Evolutionary conservation across 352 stramenopile genomes (phyloP).

Genomic region (Pythium rishiriense): DNA sequence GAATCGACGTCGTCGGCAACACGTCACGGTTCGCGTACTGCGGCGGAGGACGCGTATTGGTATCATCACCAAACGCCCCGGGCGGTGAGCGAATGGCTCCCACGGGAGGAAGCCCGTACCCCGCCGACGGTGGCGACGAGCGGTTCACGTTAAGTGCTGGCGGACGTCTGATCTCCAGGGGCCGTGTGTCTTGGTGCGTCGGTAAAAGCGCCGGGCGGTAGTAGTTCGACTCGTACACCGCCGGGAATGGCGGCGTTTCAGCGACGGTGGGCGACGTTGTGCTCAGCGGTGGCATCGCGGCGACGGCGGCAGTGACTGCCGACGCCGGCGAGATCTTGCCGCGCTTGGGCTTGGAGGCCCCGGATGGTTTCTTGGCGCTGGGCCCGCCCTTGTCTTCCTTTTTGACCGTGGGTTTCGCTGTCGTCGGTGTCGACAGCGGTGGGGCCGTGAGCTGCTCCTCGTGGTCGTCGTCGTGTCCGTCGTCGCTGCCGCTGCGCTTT

Average conservation of each 20-base stretch:
- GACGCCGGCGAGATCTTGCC: conserved; percentile 10
- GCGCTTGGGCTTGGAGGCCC: conserved; percentile 7
- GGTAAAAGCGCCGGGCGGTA: neutral
- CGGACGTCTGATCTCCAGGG: conserved; percentile 6
- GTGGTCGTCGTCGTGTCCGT: conserved; percentile 5
- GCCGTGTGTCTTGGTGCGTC: neutral
- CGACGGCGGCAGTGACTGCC: neutral
- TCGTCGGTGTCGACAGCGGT: neutral
- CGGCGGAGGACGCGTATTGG: neutral
- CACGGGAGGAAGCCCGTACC: neutral
- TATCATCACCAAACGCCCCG: neutral
- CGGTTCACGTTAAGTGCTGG: conserved; percentile 1
- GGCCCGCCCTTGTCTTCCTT: neutral
- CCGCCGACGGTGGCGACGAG: neutral
- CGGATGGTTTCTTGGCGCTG: neutral
- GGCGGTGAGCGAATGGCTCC: neutral
- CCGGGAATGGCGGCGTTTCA: neutral
- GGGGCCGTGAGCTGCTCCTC: neutral
- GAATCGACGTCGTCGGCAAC: neutral
- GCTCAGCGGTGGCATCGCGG: neutral
- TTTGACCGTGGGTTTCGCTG: neutral
- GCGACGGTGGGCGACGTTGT: neutral
- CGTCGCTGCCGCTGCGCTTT: conserved; percentile 29
- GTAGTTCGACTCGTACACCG: neutral
- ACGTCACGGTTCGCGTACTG: neutral